Percentiles rank a stretch among this genome's conserved stretches.
Conservation (phyloP, 176 grass and related monocot genomes). For the Luzula sylvatica region DNA sequence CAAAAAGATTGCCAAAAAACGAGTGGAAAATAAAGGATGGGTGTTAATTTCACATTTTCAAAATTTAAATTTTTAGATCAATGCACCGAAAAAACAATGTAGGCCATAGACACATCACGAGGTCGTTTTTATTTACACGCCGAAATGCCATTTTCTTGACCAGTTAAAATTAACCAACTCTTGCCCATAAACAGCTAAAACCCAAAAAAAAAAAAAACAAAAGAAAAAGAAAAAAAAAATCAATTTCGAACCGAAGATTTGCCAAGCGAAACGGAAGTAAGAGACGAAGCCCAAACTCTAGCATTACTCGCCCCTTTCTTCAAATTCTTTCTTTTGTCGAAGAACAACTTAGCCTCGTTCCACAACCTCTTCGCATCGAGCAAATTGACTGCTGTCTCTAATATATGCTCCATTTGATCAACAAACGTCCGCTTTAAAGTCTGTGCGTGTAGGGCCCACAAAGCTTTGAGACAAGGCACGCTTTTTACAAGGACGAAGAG, state of each 20-base stretch:
- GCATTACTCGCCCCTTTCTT: constrained; percentile 73
- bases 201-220: too few relatives aligned
- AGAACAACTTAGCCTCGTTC: constrained; percentile 58
- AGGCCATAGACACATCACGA: constrained; percentile 5
- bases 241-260: constrained; percentile 50
- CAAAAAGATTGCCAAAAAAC: too few relatives aligned
- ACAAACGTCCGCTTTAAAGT: constrained; percentile 49
- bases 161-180: constrained; percentile 28
- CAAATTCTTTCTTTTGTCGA: constrained; percentile 51
- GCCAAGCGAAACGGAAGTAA: constrained; percentile 80
- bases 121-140: constrained; percentile 54
- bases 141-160: constrained; percentile 25
- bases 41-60: too few relatives aligned
- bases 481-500: constrained; percentile 58
- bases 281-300: constrained; percentile 73
- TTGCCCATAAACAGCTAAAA: too few relatives aligned
- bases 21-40: too few relatives aligned
- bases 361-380: constrained; percentile 64
- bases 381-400: constrained; percentile 42
- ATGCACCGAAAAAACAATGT: not conserved
- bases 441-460: constrained; percentile 44
- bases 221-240: constrained; percentile 9
- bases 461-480: constrained; percentile 49
- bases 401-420: constrained; percentile 46
- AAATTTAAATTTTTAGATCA: too few relatives aligned